Evolutionary conservation across 495 filamentous ascomycete genomes (phyloP), one percentile per base, ranked within the genome.

Genomic region (Tetracladium marchalianum): DNA sequence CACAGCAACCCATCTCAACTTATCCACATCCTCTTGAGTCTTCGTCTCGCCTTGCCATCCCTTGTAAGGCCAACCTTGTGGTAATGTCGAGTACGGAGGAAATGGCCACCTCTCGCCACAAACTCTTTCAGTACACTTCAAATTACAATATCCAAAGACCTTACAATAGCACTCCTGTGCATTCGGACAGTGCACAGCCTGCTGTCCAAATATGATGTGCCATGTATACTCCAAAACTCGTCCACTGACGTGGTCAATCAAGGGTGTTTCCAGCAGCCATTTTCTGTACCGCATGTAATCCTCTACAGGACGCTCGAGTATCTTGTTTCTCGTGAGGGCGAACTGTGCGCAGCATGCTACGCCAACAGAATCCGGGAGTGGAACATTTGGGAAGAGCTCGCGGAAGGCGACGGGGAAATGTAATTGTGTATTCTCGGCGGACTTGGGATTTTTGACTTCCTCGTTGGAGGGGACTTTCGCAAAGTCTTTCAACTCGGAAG

Each of bases 281-380:
- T 69, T 47, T 11, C 80, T 62, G 51, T 68, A 81, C 2, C 57
- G 57, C 18, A 66, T 39, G 54, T 86, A 87, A 18, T 75, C 72
- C 38, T 66, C 66, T 48, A 62, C 51, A 10, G 76, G 56, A 32
- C 77, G 64, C 11, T 59, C 50, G 1, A 49, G 61, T 2, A 87
- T 66, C 43, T 70, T 67, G 1, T 74, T 67, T 16, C 67, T 58
- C 6, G 71, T 70, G 5, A 84, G 79, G 0, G 76, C 81, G 49
- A 88, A 87, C 59, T 87, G 84, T 35, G 80, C 73, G 60, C 82
- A 87, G 53, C 83, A 87, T 10, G 75, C 70, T 0, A 71, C 71
- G 0, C 68, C 75, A 4, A 85, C 61, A 10, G 73, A 48, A 0
- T 67, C 57, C 0, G 58, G 65, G 13, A 66, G 58, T 0, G 58